phyloP scores from a whole-genome alignment of 2,329 filamentous ascomycete genomes.

The Teratosphaeria destructans region DNA sequence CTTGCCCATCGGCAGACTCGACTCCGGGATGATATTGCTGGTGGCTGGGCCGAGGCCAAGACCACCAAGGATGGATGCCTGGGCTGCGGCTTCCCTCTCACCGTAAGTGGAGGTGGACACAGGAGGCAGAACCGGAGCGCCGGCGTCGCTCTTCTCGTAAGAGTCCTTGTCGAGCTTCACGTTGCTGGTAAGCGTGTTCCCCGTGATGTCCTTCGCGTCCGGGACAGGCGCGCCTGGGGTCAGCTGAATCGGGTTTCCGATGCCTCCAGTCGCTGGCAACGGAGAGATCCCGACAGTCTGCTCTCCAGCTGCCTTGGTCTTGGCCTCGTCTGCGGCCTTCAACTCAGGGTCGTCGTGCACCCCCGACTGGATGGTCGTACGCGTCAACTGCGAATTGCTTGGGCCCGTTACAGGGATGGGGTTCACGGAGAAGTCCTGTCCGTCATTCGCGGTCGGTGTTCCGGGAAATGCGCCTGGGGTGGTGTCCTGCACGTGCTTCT shows the following conservation, averaged over 20 bases:
- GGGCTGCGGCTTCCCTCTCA: constrained; percentile 29
- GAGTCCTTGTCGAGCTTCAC: constrained; percentile 66
- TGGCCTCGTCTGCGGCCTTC: constrained; percentile 10
- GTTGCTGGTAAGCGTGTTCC: constrained; percentile 55
- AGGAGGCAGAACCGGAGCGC: constrained; percentile 34
- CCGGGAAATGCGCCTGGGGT: constrained; percentile 61
- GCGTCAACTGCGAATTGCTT: constrained; percentile 40
- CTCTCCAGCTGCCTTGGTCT: constrained; percentile 3
- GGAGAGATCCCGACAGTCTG: constrained; percentile 43
- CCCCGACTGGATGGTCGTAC: constrained; percentile 59
- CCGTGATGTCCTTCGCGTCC: constrained; percentile 50
- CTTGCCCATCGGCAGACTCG: constrained; percentile 59
- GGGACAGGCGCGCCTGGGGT: constrained; percentile 74
- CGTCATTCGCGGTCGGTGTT: constrained; percentile 49
- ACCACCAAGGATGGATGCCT: constrained; percentile 36
- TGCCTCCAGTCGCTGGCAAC: constrained; percentile 46
- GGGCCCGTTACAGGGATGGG: constrained; percentile 42
- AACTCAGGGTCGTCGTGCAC: constrained; percentile 58
- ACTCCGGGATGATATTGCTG: constrained; percentile 67
- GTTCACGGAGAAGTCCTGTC: constrained; percentile 43
- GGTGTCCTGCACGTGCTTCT: constrained; percentile 11
- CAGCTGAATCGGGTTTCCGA: constrained; percentile 70
- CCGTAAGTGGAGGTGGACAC: constrained; percentile 33
- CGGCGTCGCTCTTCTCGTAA: constrained; percentile 68
- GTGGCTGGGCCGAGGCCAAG: constrained; percentile 36